Evolutionary conservation across 208 protist species (phyloP).

Genomic region (Crithidia brevicula): DNA sequence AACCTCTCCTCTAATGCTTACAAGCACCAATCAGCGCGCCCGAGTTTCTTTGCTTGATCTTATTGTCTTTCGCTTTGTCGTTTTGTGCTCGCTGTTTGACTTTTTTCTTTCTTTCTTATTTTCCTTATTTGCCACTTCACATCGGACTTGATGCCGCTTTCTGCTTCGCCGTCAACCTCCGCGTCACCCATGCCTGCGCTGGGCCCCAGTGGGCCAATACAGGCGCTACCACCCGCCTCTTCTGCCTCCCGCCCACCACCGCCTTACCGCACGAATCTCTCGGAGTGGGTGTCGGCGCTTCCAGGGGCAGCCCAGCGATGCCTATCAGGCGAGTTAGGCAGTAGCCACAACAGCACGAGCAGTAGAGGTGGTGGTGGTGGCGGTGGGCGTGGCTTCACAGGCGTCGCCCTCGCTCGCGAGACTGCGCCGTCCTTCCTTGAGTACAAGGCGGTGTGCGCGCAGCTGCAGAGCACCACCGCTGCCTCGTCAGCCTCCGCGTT

Average conservation of each 20-base stretch:
- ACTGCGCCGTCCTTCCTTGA: not conserved
- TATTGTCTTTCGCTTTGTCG: no score
- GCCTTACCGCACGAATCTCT: conserved; percentile 36
- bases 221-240: no score
- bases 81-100: no score
- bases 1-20: no score
- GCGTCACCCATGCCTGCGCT: no score
- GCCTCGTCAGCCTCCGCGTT: not conserved
- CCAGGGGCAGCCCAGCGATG: conserved; percentile 16
- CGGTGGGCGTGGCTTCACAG: not conserved
- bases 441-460: not conserved
- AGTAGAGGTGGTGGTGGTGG: not conserved
- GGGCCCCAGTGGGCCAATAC: not conserved
- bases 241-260: no score
- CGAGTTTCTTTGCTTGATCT: no score
- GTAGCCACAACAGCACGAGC: not conserved
- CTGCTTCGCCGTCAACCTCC: conserved; percentile 1
- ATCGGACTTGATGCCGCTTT: not conserved
- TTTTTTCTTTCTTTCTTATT: conserved; percentile 4
- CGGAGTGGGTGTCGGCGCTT: conserved; percentile 28
- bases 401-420: not conserved
- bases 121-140: no score
- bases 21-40: no score
- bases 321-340: not conserved
- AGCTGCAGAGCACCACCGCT: not conserved